Evolutionary conservation across 176 grass and related monocot species (phyloP).

Genomic region (Triticum aestivum): DNA sequence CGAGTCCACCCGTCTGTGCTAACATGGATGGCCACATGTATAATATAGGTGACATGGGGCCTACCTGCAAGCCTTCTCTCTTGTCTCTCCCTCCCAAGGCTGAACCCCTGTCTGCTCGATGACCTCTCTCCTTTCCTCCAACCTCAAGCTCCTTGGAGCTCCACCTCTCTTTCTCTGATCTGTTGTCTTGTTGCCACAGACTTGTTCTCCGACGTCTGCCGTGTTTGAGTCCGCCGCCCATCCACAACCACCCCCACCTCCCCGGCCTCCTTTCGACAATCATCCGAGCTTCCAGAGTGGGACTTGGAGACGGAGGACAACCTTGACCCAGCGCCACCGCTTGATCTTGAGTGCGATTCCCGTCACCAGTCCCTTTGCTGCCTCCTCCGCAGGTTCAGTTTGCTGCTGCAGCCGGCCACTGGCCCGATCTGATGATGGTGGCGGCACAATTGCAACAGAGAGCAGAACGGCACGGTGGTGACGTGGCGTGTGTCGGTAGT

Average conservation of each 20-base stretch:
- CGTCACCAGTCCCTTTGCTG: not conserved
- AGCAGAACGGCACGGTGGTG: not conserved
- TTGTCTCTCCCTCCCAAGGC: not conserved
- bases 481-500: not conserved
- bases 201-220: not conserved
- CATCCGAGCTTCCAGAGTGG: not conserved
- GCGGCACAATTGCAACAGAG: no score
- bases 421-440: no score
- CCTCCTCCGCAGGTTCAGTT: no score
- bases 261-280: not conserved
- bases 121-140: not conserved
- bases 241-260: not conserved
- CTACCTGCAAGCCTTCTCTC: not conserved
- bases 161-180: not conserved
- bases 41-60: not conserved
- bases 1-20: not conserved
- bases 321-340: not conserved
- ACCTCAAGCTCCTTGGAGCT: no score
- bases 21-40: not conserved
- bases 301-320: not conserved
- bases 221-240: not conserved
- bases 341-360: not conserved
- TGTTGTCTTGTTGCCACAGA: not conserved
- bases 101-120: not conserved
- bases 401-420: no score